These are phyloP conservation scores for Fraxinus excelsior DNA, from an alignment of 257 asterid species.

Conservation along the genomic window DNA sequence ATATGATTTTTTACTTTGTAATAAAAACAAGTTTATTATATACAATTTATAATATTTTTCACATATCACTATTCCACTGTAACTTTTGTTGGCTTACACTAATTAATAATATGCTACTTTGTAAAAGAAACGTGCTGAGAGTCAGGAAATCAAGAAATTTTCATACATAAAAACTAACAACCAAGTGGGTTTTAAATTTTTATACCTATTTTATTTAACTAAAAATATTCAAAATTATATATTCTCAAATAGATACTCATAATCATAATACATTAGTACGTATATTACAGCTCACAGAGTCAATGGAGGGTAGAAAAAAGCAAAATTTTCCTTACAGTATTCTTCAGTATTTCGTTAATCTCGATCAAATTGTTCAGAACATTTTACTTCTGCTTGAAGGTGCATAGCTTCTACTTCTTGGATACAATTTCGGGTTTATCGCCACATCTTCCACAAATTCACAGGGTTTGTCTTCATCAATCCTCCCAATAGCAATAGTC, in stretches of 20 bases:
- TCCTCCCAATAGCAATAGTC: conserved; percentile 49
- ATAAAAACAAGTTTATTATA: no score
- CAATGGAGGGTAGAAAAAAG: neutral
- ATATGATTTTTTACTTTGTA: no score
- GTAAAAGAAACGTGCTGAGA: no score
- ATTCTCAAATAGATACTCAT: neutral
- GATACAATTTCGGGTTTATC: conserved; percentile 18
- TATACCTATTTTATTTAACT: no score
- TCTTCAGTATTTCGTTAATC: neutral
- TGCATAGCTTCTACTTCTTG: conserved; percentile 51
- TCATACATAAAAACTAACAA: no score
- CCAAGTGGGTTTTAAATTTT: no score
- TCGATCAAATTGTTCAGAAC: conserved; percentile 7
- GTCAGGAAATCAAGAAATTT: neutral
- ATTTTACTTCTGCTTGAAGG: conserved; percentile 21
- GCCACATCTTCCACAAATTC: conserved; percentile 43
- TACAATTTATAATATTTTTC: no score
- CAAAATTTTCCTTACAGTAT: neutral
- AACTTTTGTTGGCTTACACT: no score
- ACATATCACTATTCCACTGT: no score
- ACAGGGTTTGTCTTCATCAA: conserved; percentile 60
- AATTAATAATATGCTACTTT: no score
- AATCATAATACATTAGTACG: no score
- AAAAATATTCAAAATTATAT: no score
- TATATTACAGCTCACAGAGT: neutral